A percentile compares a stretch with the other conserved stretches of the same genome.
These are phyloP conservation scores for Dothistroma septosporum DNA, from an alignment of 2,329 filamentous ascomycete genomes.

Conservation along the genomic window DNA sequence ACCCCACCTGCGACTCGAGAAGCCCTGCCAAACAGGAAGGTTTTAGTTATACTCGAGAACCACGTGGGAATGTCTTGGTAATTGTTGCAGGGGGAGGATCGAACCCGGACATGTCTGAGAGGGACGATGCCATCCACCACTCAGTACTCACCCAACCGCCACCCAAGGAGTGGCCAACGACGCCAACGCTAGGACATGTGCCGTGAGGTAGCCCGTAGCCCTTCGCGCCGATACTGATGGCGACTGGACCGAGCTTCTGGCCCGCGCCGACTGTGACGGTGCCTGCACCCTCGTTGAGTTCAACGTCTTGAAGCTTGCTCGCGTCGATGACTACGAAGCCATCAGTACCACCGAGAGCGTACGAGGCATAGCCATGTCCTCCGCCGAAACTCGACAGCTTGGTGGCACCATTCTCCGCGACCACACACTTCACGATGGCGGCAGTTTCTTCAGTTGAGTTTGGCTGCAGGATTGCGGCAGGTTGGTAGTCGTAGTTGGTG, in stretches of 20 bases:
- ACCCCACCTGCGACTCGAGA: constrained; percentile 15
- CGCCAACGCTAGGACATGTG: constrained; percentile 16
- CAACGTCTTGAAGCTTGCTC: constrained; percentile 5
- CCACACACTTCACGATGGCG: constrained; percentile 11
- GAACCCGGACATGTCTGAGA: too few species aligned
- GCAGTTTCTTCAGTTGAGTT: constrained; percentile 11
- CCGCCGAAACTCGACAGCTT: constrained; percentile 18
- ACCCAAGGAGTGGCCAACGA: constrained; percentile 15
- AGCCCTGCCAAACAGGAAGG: not conserved
- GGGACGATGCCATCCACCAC: too few species aligned
- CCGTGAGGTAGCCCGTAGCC: constrained; percentile 16
- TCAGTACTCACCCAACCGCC: constrained; percentile 10
- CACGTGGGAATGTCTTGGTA: too few species aligned
- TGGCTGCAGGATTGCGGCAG: constrained; percentile 12
- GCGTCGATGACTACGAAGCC: constrained; percentile 18
- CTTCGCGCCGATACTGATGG: constrained; percentile 8
- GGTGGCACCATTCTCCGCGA: constrained; percentile 1
- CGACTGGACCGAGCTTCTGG: constrained; percentile 11
- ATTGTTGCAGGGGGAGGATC: too few species aligned
- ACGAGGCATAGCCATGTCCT: constrained; percentile 21
- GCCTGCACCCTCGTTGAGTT: constrained; percentile 6
- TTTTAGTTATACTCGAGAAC: too few species aligned
- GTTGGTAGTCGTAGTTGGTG: constrained; percentile 19
- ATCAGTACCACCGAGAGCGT: constrained; percentile 18
- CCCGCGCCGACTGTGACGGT: constrained; percentile 12